Evolutionary conservation across 2,329 filamentous ascomycete genomes (phyloP), one percentile per base, ranked within the genome.

Genomic region (Exophiala viscosa): DNA sequence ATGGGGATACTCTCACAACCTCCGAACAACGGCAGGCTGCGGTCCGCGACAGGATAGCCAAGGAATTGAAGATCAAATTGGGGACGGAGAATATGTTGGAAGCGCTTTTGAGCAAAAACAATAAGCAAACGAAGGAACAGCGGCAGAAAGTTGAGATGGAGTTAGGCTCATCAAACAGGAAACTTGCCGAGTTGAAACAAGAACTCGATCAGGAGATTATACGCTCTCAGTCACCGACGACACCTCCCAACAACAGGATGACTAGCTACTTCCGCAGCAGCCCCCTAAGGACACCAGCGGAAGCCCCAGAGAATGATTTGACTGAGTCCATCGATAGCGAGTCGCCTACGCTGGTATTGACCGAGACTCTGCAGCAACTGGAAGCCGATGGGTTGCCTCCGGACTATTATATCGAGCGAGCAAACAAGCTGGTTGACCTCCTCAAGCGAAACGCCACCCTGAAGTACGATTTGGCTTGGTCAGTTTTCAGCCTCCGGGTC

Each of bases 61-160:
- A 95, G 65, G 95, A 99, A 73, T 85, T 91, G 74, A 97, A 97
- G 77, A 97, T 99, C 68, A 96, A 95, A 71, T 88, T 92, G 64
- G 93, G 93, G 15, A 96, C 92, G 52, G 93, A 99, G 76, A 99
- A 99, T 68, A 85, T 99, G 82, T 78, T 99, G 35, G 93, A 99
- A 74, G 93, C 93, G 10, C 75, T 99, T 60, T 90, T 96, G 69
- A 82, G 85, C 40, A 99, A 99, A 72, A 96, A 95, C 70, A 87
- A 89, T 41, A 99, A 97, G 73, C 92, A 97, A 69, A 87, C 88
- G 58, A 95, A 91, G 67, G 92, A 92, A 55, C 88, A 92, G 67
- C 82, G 88, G 40, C 76, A 81, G 55, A 80, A 82, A 62, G 88
- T 91, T 23, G 88, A 99, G 73, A 87, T 88, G 45, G 93, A 99